phyloP scores from a whole-genome alignment of 768 basidiomycete genomes.

The Naematelia aurantialba region DNA sequence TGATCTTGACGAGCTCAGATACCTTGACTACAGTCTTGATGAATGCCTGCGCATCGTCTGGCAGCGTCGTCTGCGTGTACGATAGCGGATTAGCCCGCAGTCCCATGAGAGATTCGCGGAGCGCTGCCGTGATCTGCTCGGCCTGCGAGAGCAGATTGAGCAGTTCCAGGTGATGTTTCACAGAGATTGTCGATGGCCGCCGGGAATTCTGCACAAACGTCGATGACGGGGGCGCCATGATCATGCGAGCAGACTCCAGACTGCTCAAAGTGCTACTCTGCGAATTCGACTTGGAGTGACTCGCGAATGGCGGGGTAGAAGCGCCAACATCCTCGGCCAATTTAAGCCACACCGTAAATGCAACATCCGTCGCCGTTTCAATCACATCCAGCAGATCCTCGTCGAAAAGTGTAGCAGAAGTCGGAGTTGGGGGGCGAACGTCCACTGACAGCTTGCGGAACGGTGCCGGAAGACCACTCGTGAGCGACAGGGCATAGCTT shows the following conservation, averaged over 20 bases:
- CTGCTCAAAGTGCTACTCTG: constrained; percentile 12
- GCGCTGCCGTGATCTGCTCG: constrained; percentile 61
- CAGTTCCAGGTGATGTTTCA: constrained; percentile 37
- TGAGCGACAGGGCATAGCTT: constrained; percentile 46
- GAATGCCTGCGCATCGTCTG: constrained; percentile 74
- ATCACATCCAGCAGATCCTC: constrained; percentile 75
- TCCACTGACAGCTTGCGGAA: constrained; percentile 48
- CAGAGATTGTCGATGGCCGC: constrained; percentile 26
- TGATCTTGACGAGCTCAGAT: constrained; percentile 66
- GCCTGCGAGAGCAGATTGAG: constrained; percentile 57
- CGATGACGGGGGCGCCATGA: constrained; percentile 1
- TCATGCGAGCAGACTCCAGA: constrained; percentile 2
- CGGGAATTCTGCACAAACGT: constrained; percentile 4
- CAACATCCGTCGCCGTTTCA: constrained; percentile 70
- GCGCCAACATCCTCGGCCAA: constrained; percentile 64
- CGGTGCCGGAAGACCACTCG: constrained; percentile 11
- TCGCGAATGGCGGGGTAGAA: constrained; percentile 18
- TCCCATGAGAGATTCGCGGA: constrained; percentile 60
- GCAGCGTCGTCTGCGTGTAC: constrained; percentile 61
- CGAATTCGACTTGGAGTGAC: constrained; percentile 23
- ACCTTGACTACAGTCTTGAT: constrained; percentile 78
- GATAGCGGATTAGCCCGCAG: constrained; percentile 60
- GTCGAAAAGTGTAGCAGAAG: constrained; percentile 66
- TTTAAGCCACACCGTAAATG: constrained; percentile 76
- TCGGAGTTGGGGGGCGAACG: constrained; percentile 50